Percentiles rank a stretch among this genome's conserved stretches.
Evolutionary conservation across 2,329 filamentous ascomycete genomes (phyloP).

Genomic region (Pseudocercospora fijiensis): DNA sequence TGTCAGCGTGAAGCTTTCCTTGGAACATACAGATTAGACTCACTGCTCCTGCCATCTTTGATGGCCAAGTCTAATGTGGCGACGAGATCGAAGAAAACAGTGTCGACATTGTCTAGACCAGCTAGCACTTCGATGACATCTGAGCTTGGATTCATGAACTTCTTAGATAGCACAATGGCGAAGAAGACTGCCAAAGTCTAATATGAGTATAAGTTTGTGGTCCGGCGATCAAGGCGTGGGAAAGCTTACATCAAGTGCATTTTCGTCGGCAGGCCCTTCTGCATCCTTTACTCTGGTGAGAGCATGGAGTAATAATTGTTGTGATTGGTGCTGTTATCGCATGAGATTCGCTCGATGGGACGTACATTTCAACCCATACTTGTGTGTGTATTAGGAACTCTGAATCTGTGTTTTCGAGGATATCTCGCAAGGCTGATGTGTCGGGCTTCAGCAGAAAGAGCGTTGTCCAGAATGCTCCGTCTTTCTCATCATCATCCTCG

Average conservation of each 20-base stretch:
- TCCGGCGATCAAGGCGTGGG: conserved; percentile 5
- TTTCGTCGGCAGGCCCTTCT: conserved; percentile 63
- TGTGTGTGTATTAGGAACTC: conserved; percentile 76
- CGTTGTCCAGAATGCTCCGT: conserved; percentile 93
- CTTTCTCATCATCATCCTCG: conserved; percentile 66
- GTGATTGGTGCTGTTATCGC: conserved; percentile 58
- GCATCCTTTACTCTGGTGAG: conserved; percentile 66
- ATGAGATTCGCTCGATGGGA: conserved; percentile 10
- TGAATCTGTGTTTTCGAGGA: conserved; percentile 69
- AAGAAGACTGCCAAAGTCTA: conserved; percentile 90
- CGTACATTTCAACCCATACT: too few species aligned
- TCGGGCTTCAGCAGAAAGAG: conserved; percentile 91
- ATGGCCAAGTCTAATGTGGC: conserved; percentile 78
- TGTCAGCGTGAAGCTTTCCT: conserved; percentile 6
- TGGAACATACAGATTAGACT: conserved; percentile 35
- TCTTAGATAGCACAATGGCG: conserved; percentile 76
- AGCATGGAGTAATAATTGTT: conserved; percentile 74
- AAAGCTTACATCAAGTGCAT: conserved; percentile 77
- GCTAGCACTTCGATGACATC: conserved; percentile 89
- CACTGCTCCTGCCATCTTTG: conserved; percentile 69
- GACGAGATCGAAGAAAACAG: conserved; percentile 85
- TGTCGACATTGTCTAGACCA: conserved; percentile 83
- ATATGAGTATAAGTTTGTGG: conserved; percentile 45
- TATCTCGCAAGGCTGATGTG: conserved; percentile 62
- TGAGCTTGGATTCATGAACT: conserved; percentile 91